Evolutionary conservation across 2,329 filamentous ascomycete genomes (phyloP).

Genomic region (Teratosphaeria gauchensis): DNA sequence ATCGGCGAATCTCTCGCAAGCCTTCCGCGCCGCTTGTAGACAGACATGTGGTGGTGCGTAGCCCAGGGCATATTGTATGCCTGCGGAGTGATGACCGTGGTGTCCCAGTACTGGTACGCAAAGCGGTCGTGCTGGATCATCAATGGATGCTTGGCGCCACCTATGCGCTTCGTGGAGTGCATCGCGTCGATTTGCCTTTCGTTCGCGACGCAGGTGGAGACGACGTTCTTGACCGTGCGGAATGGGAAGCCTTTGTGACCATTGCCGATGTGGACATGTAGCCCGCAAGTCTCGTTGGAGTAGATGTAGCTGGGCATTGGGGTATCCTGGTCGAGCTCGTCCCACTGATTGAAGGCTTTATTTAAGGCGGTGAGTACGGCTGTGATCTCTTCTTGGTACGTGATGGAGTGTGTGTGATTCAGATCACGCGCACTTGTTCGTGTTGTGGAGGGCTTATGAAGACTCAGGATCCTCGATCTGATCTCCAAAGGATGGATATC

Average conservation of each 20-base stretch:
- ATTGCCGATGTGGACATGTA: constrained; percentile 27
- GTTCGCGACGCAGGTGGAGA: constrained; percentile 18
- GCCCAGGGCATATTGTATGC: constrained; percentile 9
- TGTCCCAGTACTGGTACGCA: neutral
- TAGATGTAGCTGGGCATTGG: constrained; percentile 10
- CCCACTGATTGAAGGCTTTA: constrained; percentile 4
- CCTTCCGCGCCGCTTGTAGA: neutral
- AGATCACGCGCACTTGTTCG: neutral
- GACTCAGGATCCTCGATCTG: constrained; percentile 6
- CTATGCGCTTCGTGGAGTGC: constrained; percentile 14
- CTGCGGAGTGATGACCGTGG: neutral
- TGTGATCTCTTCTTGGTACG: constrained; percentile 8
- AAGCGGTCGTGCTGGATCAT: neutral
- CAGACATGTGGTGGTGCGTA: constrained; percentile 1
- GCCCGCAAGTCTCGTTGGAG: constrained; percentile 14
- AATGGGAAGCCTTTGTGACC: constrained; percentile 14
- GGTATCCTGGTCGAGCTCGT: neutral
- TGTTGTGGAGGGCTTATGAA: neutral
- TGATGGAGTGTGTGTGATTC: constrained; percentile 4
- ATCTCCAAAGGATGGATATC: constrained; percentile 6
- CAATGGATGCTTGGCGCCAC: constrained; percentile 3
- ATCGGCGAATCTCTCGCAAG: neutral
- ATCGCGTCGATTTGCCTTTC: constrained; percentile 20
- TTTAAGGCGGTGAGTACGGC: constrained; percentile 8
- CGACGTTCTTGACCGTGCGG: constrained; percentile 20